These are phyloP conservation scores for Xylaria sp. DNA, from an alignment of 2,329 filamentous ascomycete genomes.

Conservation along the genomic window DNA sequence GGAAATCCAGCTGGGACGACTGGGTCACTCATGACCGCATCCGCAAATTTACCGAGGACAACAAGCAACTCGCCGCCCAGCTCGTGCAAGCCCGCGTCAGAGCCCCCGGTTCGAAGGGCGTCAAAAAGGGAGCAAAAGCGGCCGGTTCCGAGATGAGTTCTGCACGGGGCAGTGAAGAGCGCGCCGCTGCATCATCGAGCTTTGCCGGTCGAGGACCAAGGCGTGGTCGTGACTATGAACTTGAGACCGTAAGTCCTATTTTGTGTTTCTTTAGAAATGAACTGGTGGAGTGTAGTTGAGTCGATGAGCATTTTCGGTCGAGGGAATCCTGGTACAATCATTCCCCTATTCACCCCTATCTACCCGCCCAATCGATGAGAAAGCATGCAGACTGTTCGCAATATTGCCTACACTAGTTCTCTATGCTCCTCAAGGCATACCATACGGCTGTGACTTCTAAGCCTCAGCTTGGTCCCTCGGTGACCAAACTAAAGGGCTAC, in stretches of 20 bases:
- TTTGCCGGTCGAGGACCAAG: slow-evolving; percentile 71
- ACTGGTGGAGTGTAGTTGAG: slow-evolving; percentile 10
- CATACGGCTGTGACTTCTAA: background rate
- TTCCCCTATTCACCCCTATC: background rate
- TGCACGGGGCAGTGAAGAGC: slow-evolving; percentile 77
- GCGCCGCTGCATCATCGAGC: slow-evolving; percentile 65
- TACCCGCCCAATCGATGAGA: background rate
- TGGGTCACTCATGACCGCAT: slow-evolving; percentile 95
- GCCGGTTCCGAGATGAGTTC: slow-evolving; percentile 66
- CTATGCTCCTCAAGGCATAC: slow-evolving; percentile 4
- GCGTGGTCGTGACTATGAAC: slow-evolving; percentile 78
- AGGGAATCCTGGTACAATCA: background rate
- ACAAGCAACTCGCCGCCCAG: slow-evolving; percentile 83
- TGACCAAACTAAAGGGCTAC: too few species aligned
- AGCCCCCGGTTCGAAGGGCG: slow-evolving; percentile 49
- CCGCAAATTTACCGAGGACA: slow-evolving; percentile 92
- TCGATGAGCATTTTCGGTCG: background rate
- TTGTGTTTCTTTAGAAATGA: slow-evolving; percentile 11
- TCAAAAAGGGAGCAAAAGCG: slow-evolving; percentile 54
- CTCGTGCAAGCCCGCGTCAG: slow-evolving; percentile 61
- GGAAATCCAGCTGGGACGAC: slow-evolving; percentile 99
- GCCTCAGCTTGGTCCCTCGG: background rate
- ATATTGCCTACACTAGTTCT: background rate
- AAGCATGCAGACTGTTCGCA: background rate
- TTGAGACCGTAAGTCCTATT: slow-evolving; percentile 72